Conservation (phyloP, 2,329 filamentous ascomycete genomes). For the Decorospora gaudefroyi region DNA sequence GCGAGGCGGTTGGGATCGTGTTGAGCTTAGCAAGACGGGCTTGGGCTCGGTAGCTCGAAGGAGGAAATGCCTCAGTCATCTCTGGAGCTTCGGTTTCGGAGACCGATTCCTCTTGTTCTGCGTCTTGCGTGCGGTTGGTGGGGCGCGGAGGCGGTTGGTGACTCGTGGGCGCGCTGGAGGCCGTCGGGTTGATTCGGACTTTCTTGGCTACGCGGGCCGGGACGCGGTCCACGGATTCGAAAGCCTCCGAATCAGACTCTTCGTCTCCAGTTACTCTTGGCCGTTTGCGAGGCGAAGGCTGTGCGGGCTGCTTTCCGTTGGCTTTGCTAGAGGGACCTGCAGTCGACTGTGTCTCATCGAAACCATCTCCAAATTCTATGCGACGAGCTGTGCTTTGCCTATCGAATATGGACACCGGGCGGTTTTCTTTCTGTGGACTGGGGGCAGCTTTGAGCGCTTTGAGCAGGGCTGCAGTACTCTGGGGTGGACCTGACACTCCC, state of each 20-base stretch:
- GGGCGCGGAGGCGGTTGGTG: conserved; percentile 30
- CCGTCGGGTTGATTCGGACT: conserved; percentile 30
- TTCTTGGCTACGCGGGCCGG: conserved; percentile 38
- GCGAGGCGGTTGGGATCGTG: conserved; percentile 6
- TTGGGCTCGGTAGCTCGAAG: conserved; percentile 21
- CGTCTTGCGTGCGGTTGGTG: background rate
- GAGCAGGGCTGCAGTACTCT: conserved; percentile 27
- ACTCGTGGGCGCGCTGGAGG: conserved; percentile 33
- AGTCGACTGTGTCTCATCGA: conserved; percentile 35
- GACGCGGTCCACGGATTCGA: conserved; percentile 49
- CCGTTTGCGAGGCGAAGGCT: conserved; percentile 32
- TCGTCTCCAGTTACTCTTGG: conserved; percentile 34
- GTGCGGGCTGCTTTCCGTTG: conserved; percentile 37
- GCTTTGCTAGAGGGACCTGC: conserved; percentile 29
- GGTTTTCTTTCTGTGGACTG: conserved; percentile 44
- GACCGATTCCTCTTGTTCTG: conserved; percentile 24
- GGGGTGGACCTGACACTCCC: conserved; percentile 23
- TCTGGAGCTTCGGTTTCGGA: conserved; percentile 35
- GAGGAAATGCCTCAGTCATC: conserved; percentile 33
- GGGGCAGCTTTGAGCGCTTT: conserved; percentile 24
- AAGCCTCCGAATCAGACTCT: conserved; percentile 50
- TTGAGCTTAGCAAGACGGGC: conserved; percentile 22
- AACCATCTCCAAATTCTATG: conserved; percentile 48
- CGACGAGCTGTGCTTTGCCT: conserved; percentile 47
- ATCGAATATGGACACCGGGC: conserved; percentile 45